These are phyloP conservation scores for Centella asiatica DNA, from an alignment of 129 eudicot genomes.

Conservation along the genomic window DNA sequence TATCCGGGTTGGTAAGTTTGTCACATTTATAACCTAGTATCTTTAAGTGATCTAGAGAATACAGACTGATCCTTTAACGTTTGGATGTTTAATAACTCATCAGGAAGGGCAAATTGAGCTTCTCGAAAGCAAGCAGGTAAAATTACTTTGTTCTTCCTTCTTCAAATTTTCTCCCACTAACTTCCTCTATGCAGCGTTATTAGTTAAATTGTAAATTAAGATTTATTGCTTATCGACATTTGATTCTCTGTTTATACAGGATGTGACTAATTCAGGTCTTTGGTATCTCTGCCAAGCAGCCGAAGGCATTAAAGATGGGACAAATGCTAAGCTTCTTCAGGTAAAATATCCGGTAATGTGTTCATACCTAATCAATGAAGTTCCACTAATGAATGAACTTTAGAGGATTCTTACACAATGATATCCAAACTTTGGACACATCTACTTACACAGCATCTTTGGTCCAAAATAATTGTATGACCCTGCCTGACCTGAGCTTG, in stretches of 20 bases:
- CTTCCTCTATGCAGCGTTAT: neutral
- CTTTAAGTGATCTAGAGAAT: neutral
- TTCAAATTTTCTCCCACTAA: too few relatives aligned
- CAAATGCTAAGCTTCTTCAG: slow-evolving; percentile 47
- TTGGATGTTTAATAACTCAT: slow-evolving; percentile 3
- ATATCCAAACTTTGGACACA: neutral
- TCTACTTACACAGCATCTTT: neutral
- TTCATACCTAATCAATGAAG: neutral
- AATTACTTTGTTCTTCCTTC: neutral
- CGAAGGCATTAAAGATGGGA: slow-evolving; percentile 60
- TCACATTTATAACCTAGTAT: neutral
- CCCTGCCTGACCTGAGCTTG: neutral
- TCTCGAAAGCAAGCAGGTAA: slow-evolving; percentile 85
- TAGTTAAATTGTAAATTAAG: neutral
- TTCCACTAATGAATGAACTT: neutral
- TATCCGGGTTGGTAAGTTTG: slow-evolving; percentile 64
- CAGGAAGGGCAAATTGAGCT: slow-evolving; percentile 96
- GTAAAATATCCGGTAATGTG: slow-evolving; percentile 22
- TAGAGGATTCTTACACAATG: neutral
- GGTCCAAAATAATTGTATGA: neutral
- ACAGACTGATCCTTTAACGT: slow-evolving; percentile 6
- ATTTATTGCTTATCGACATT: neutral
- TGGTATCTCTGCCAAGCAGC: slow-evolving; percentile 81
- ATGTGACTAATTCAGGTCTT: slow-evolving; percentile 68
- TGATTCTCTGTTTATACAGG: slow-evolving; percentile 31